Base-by-base conservation (phyloP, 805 yeast genomes). In the Candida patagonica region DNA sequence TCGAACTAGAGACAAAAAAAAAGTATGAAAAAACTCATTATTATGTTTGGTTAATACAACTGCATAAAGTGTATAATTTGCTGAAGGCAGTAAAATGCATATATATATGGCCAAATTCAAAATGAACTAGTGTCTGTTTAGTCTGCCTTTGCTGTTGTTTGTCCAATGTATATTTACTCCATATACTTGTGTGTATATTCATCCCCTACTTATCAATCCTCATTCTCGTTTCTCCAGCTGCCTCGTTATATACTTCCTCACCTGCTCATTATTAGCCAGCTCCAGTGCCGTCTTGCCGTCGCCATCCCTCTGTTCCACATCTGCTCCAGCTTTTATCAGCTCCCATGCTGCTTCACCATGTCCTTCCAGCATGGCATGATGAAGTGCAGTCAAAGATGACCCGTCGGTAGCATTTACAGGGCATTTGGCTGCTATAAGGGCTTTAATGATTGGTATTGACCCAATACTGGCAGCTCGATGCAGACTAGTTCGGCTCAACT, bases 361-460 rank as follows among this genome's bases (percentile, higher is more conserved):
- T 0, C 95, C 96, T 59, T 88, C 97, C 0, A 95, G 86, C 41
- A 81, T 61, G 0, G 96, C 95, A 59, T 85, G 94, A 57, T 85
- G 95, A 44, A 89, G 57, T 1, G 95, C 78, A 0, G 94, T 81
- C 87, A 92, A 85, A 0, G 94, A 92, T 39, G 70, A 69, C 9
- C 35, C 6, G 54, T 88, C 96, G 27, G 72, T 71, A 2, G 78
- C 68, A 51, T 86, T 82, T 17, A 87, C 56, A 6, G 83, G 81
- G 0, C 80, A 74, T 35, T 71, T 71, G 2, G 72, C 73, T 32
- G 65, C 62, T 4, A 74, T 67, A 26, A 88, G 61, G 22, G 74
- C 52, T 32, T 71, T 65, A 12, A 80, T 73, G 22, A 86, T 56
- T 5, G 71, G 72, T 20, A 64, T 54, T 2, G 79, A 71, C 3